Conservation (phyloP, 192 early-diverging fungal species). For the Backusella morwellensis region DNA sequence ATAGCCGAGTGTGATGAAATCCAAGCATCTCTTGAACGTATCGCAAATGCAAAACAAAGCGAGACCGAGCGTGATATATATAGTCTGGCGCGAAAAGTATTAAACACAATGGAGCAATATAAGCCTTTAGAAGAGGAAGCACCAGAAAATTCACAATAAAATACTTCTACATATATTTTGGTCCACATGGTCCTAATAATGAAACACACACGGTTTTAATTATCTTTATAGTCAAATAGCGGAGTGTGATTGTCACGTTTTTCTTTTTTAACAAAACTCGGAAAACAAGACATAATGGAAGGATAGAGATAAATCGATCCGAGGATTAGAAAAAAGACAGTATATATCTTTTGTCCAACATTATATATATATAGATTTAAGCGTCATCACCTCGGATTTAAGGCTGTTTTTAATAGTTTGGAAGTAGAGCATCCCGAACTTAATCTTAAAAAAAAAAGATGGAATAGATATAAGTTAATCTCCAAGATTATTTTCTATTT, state of each 20-base stretch:
- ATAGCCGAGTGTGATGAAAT: neutral
- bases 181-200: neutral
- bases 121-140: neutral
- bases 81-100: neutral
- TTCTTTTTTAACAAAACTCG: neutral
- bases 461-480: too few species aligned
- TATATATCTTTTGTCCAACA: neutral
- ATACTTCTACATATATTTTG: neutral
- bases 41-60: neutral
- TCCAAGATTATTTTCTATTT: too few species aligned
- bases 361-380: too few species aligned
- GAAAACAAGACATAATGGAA: neutral
- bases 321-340: neutral
- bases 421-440: too few species aligned
- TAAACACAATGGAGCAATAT: neutral
- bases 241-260: conserved; percentile 1
- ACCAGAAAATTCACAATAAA: neutral
- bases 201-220: neutral
- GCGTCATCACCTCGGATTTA: too few species aligned
- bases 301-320: too few species aligned
- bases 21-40: neutral
- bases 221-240: neutral
- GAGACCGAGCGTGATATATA: neutral
- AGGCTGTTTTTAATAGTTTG: too few species aligned
- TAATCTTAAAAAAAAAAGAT: too few species aligned